These are phyloP conservation scores for Dichotomopilus funicola DNA, from an alignment of 2,329 filamentous ascomycete species.

Conservation along the genomic window DNA sequence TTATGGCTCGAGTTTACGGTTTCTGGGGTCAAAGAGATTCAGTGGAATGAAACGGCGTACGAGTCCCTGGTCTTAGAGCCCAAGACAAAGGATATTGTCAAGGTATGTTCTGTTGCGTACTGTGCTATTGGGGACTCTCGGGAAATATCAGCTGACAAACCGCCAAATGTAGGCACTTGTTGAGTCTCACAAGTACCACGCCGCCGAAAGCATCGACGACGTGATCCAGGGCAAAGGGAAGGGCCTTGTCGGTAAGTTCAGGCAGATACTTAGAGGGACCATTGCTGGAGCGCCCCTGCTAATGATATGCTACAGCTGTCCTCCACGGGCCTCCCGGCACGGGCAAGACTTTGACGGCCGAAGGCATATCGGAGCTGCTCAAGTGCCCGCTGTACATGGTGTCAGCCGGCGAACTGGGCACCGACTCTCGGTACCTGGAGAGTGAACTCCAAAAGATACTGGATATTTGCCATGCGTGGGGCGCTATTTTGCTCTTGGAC, in stretches of 20 bases:
- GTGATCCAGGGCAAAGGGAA: constrained; percentile 80
- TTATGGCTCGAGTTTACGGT: constrained; percentile 85
- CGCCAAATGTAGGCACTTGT: constrained; percentile 56
- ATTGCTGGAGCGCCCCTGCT: not conserved
- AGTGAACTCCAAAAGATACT: constrained; percentile 74
- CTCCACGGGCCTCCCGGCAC: constrained; percentile 82
- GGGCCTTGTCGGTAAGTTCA: constrained; percentile 59
- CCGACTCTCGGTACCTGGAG: constrained; percentile 67
- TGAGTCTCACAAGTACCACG: constrained; percentile 75
- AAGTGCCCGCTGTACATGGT: constrained; percentile 79
- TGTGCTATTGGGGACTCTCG: too few species aligned
- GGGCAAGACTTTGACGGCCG: constrained; percentile 82
- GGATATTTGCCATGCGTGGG: constrained; percentile 80
- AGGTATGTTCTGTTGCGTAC: constrained; percentile 29
- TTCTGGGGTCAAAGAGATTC: constrained; percentile 69
- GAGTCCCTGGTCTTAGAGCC: constrained; percentile 67
- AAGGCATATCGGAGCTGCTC: constrained; percentile 77
- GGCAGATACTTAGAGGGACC: not conserved
- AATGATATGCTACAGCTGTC: constrained; percentile 42
- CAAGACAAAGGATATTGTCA: constrained; percentile 60
- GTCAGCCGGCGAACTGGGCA: constrained; percentile 74
- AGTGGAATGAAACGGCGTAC: constrained; percentile 80
- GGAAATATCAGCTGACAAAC: not conserved
- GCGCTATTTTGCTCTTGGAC: constrained; percentile 76
- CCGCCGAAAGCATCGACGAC: constrained; percentile 75